Base-by-base conservation (phyloP, 2,329 filamentous ascomycete genomes). In the Ophiostoma montium region DNA sequence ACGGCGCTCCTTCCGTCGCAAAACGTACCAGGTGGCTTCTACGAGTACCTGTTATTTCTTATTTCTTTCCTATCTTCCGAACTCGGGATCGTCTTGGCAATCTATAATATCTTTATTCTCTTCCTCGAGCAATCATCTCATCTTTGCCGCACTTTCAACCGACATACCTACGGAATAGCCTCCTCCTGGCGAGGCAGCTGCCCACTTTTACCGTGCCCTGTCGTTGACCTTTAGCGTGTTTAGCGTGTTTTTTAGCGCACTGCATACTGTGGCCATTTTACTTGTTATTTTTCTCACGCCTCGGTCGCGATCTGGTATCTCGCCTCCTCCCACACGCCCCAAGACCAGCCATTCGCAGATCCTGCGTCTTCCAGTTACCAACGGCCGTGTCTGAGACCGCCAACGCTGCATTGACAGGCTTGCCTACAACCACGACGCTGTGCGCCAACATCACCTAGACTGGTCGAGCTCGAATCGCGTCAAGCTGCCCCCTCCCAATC, bases 161-260 rank as follows among this genome's bases (percentile, higher is more conserved):
- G 19, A 35, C 43, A 33, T 33, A n/a, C n/a, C n/a, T n/a, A n/a
- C n/a, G n/a, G n/a, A n/a, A n/a, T n/a, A 7, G 27, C 16, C 41
- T 44, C 16, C 30, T 10, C n/a, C n/a, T 41, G n/a, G n/a, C 38
- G 38, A 43, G 13, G 11, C 23, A 7, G 9, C 12, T 43, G 18
- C 10, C 41, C 41, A 44, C 41, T 44, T 44, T 44, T 44, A 18
- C 16, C 16, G 27, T 10, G 3, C 5, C 38, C 23, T 21, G 21
- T n/a, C 39, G 30, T 42, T 43, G 11, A 44, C 16, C 23, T 43
- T 30, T 44, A 44, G 42, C 42, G 42, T 44, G 42, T 44, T 27
- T 27, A 5, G n/a, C n/a, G n/a, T 27, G 4, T 27, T 33, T 23
- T 44, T 21, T 44, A 44, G 42, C 15, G 42, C 42, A 44, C 9